Evolutionary conservation across 805 yeast genomes (phyloP).

Genomic region (Metschnikowia picachoensis): DNA sequence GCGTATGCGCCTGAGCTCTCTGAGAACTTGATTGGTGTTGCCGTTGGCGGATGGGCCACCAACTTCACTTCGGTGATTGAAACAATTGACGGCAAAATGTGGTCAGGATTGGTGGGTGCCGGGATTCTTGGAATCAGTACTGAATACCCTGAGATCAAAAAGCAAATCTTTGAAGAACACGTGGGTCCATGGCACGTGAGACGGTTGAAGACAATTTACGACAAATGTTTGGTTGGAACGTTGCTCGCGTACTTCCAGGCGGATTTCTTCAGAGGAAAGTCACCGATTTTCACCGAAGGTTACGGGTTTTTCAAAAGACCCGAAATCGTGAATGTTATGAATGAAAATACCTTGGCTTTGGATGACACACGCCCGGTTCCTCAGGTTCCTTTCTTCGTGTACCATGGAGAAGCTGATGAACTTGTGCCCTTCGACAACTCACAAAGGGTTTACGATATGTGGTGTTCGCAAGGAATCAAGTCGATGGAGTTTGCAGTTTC

Average conservation of each 20-base stretch:
- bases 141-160: slow-evolving; percentile 26
- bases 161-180: neutral
- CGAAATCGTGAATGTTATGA: slow-evolving; percentile 1
- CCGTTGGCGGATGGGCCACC: slow-evolving; percentile 35
- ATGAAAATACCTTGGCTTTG: slow-evolving; percentile 3
- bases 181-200: neutral
- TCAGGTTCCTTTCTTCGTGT: slow-evolving; percentile 23
- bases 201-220: neutral
- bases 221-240: slow-evolving; percentile 6
- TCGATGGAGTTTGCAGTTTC: slow-evolving; percentile 28
- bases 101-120: slow-evolving; percentile 28
- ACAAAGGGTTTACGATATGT: slow-evolving; percentile 21
- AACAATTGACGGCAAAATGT: slow-evolving; percentile 23
- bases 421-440: slow-evolving; percentile 20
- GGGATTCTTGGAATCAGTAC: slow-evolving; percentile 29
- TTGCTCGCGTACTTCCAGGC: neutral
- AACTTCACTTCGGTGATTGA: slow-evolving; percentile 27
- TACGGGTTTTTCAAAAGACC: slow-evolving; percentile 2
- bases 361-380: slow-evolving; percentile 14
- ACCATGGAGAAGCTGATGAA: slow-evolving; percentile 21
- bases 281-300: slow-evolving; percentile 7
- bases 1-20: slow-evolving; percentile 32
- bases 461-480: slow-evolving; percentile 27
- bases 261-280: slow-evolving; percentile 4
- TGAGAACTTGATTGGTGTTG: slow-evolving; percentile 26